Percentiles rank a stretch among this genome's conserved stretches.
Evolutionary conservation across 768 basidiomycete species (phyloP).

Genomic region (Boletus vermiculosoides): DNA sequence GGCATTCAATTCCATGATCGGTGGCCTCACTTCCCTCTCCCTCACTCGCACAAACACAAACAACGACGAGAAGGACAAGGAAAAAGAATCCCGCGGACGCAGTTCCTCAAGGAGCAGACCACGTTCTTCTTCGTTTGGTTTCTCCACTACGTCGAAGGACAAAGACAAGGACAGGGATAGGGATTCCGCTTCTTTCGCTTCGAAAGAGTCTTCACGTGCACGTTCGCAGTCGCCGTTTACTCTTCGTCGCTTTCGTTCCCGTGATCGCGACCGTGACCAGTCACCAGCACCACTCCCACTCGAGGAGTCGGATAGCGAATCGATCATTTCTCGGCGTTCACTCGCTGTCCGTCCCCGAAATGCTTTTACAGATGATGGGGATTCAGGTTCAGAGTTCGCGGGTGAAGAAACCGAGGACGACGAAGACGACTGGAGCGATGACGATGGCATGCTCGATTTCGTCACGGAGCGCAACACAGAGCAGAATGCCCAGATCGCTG

Average conservation of each 20-base stretch:
- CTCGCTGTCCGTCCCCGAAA: slow-evolving; percentile 55
- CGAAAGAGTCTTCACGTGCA: slow-evolving; percentile 57
- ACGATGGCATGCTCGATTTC: slow-evolving; percentile 61
- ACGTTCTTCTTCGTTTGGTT: slow-evolving; percentile 51
- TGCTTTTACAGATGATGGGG: slow-evolving; percentile 57
- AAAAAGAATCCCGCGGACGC: slow-evolving; percentile 54
- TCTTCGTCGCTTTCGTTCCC: slow-evolving; percentile 62
- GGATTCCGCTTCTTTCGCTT: slow-evolving; percentile 38
- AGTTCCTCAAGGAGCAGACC: slow-evolving; percentile 41
- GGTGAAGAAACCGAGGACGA: slow-evolving; percentile 52
- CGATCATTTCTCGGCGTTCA: slow-evolving; percentile 29
- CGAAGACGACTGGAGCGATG: slow-evolving; percentile 60
- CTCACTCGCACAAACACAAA: slow-evolving; percentile 52
- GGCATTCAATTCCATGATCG: slow-evolving; percentile 70
- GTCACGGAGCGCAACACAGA: slow-evolving; percentile 89
- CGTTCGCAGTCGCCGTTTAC: slow-evolving; percentile 82
- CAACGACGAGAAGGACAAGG: slow-evolving; percentile 41
- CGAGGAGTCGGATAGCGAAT: slow-evolving; percentile 55
- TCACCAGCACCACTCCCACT: slow-evolving; percentile 58
- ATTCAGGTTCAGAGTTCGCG: slow-evolving; percentile 63
- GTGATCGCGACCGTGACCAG: slow-evolving; percentile 51
- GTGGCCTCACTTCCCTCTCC: slow-evolving; percentile 62
- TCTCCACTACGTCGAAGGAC: slow-evolving; percentile 33
- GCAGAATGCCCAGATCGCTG: slow-evolving; percentile 61
- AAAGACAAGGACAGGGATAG: slow-evolving; percentile 34